Conservation (phyloP, 179 eudicot genomes). For the Camellia oleifera region DNA sequence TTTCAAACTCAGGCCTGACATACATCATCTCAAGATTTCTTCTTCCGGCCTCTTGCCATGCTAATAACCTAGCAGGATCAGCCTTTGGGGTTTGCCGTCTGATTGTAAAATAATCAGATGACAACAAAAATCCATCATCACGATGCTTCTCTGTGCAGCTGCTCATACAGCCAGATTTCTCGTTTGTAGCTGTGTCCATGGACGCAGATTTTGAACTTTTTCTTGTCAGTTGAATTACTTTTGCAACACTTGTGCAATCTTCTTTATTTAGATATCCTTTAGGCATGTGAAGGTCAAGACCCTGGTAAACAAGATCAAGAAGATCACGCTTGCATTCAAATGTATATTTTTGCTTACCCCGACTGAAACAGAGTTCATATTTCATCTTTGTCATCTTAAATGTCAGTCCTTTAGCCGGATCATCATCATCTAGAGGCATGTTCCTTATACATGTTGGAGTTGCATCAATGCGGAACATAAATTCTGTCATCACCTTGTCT, state of each 20-base stretch:
- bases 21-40: slow-evolving; percentile 95
- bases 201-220: slow-evolving; percentile 76
- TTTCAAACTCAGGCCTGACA: slow-evolving; percentile 94
- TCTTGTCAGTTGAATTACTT: slow-evolving; percentile 66
- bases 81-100: slow-evolving; percentile 96
- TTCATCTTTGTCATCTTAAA: slow-evolving; percentile 86
- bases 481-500: slow-evolving; percentile 96
- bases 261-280: slow-evolving; percentile 73
- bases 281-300: slow-evolving; percentile 91
- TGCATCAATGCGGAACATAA: slow-evolving; percentile 91
- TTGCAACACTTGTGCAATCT: slow-evolving; percentile 56
- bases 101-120: slow-evolving; percentile 95
- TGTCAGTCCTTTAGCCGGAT: slow-evolving; percentile 94
- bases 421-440: slow-evolving; percentile 91
- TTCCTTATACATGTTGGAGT: slow-evolving; percentile 85
- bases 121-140: slow-evolving; percentile 92
- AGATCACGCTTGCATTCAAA: slow-evolving; percentile 89
- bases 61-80: slow-evolving; percentile 83
- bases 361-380: slow-evolving; percentile 74
- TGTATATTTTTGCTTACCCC: slow-evolving; percentile 84
- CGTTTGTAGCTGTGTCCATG: slow-evolving; percentile 54
- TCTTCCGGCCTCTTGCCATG: slow-evolving; percentile 99
- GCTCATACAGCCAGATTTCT: slow-evolving; percentile 37
- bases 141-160: slow-evolving; percentile 67
- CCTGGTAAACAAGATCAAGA: slow-evolving; percentile 96